A percentile compares a stretch with the other conserved stretches of the same genome.
phyloP scores from a whole-genome alignment of 306 rosid species.

The Pterocarpus macrocarpus region DNA sequence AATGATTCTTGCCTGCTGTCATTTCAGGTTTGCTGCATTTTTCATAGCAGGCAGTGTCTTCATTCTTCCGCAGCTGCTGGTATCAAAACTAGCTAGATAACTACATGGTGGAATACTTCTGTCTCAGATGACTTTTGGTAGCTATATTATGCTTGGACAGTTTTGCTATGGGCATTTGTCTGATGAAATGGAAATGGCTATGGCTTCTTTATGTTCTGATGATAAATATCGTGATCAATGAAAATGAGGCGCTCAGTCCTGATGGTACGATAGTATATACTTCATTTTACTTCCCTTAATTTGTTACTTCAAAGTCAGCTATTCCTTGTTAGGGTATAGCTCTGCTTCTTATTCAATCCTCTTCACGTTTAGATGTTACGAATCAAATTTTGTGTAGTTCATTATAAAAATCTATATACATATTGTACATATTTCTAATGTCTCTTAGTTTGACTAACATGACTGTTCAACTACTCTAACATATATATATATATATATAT shows the following conservation, averaged over 20 bases:
- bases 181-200: constrained; percentile 71
- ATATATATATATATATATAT: constrained; percentile 4
- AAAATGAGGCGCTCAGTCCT: constrained; percentile 68
- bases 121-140: constrained; percentile 76
- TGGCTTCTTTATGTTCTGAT: constrained; percentile 67
- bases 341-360: background rate
- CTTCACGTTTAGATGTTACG: constrained; percentile 27
- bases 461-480: constrained; percentile 1
- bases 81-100: constrained; percentile 51
- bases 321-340: constrained; percentile 16
- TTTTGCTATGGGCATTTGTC: constrained; percentile 87
- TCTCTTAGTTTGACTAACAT: constrained; percentile 5
- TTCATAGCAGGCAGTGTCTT: constrained; percentile 49
- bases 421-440: constrained; percentile 19
- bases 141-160: constrained; percentile 64
- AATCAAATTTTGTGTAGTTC: constrained; percentile 10
- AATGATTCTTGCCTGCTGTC: constrained; percentile 24
- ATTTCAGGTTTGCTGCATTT: constrained; percentile 34
- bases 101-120: constrained; percentile 64
- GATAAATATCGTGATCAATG: constrained; percentile 48
- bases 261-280: constrained; percentile 73
- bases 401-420: background rate
- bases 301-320: background rate
- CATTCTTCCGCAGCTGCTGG: constrained; percentile 51
- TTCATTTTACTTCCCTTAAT: constrained; percentile 3